A percentile compares a stretch with the other conserved stretches of the same genome.
Evolutionary conservation across 192 early-diverging fungal species (phyloP).

Genomic region (Spinellus fusiger): DNA sequence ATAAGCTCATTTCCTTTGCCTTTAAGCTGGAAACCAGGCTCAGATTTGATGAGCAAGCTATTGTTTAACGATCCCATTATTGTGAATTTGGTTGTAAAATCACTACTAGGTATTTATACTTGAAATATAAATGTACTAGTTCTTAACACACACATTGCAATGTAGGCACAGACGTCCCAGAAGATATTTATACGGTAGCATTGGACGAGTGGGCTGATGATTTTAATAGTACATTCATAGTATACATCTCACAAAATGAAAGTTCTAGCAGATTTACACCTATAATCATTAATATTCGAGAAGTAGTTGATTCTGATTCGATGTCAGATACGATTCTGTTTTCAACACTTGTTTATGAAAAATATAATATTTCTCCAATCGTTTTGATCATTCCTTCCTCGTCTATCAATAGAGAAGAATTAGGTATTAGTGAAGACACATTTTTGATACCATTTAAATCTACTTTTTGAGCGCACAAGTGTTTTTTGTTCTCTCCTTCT

Average conservation of each 20-base stretch:
- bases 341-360: not conserved
- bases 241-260: not conserved
- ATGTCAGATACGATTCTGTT: not conserved
- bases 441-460: slow-evolving; percentile 9
- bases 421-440: slow-evolving; percentile 3
- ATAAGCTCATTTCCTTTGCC: no score
- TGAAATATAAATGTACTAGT: no score
- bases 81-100: slow-evolving; percentile 1
- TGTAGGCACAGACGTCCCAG: no score
- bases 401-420: not conserved
- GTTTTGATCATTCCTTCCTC: slow-evolving; percentile 2
- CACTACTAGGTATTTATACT: slow-evolving; percentile 2
- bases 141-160: no score
- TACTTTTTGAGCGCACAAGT: slow-evolving; percentile 1
- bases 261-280: not conserved
- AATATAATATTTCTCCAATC: not conserved
- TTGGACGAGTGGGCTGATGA: no score
- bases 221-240: not conserved
- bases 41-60: no score
- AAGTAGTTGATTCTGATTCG: no score
- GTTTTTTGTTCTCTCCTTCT: slow-evolving; percentile 1
- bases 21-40: no score
- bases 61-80: not conserved
- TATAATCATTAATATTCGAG: not conserved
- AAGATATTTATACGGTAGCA: no score